These are phyloP conservation scores for Chaetomium cochliodes DNA, from an alignment of 495 filamentous ascomycete species.

Conservation along the genomic window DNA sequence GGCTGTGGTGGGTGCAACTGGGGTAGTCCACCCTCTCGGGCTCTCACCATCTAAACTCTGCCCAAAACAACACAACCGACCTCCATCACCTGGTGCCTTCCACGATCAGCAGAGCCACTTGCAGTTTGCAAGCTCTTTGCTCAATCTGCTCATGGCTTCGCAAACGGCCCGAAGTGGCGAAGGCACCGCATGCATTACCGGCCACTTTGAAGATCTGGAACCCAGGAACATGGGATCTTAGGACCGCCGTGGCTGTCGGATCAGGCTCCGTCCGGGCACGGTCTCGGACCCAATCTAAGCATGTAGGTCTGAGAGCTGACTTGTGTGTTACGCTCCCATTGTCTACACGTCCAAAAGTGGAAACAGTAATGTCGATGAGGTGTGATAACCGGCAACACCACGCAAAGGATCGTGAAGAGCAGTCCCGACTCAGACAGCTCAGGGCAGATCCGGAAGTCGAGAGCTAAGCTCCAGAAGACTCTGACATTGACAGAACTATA, in stretches of 20 bases:
- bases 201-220: not conserved
- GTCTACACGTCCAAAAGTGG: conserved; percentile 1
- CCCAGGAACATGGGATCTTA: not conserved
- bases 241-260: not conserved
- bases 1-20: too few relatives aligned
- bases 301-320: not conserved
- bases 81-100: too few relatives aligned
- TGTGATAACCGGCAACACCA: not conserved
- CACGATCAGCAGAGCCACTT: not conserved
- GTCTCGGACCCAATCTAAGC: not conserved
- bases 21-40: too few relatives aligned
- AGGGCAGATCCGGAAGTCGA: not conserved
- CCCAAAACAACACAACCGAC: too few relatives aligned
- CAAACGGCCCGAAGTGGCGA: conserved; percentile 1
- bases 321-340: not conserved
- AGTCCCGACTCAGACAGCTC: not conserved
- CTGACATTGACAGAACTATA: conserved; percentile 12
- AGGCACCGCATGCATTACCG: not conserved
- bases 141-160: not conserved
- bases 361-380: conserved; percentile 11
- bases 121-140: not conserved
- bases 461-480: not conserved
- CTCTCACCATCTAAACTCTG: too few relatives aligned
- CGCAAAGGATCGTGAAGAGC: not conserved
- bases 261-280: not conserved